Evolutionary conservation across 1,139 yeast species (phyloP).

Genomic region (Candida smagusa): DNA sequence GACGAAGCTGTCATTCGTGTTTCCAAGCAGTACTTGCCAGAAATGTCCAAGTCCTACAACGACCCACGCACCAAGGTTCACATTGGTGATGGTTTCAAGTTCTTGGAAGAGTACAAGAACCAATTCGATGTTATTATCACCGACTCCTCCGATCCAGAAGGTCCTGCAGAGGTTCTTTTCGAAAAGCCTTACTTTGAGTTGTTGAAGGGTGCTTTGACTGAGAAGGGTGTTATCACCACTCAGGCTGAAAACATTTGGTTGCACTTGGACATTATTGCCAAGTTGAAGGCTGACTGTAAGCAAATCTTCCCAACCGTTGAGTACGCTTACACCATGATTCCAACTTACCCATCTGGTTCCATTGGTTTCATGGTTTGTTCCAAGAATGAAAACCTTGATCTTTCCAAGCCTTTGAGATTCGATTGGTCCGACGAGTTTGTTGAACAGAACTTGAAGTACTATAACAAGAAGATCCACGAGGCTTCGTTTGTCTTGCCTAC

Average conservation of each 20-base stretch:
- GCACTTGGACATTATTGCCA: conserved; percentile 73
- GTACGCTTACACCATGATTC: conserved; percentile 84
- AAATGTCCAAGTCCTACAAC: conserved; percentile 73
- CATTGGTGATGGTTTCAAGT: conserved; percentile 91
- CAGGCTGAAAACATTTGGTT: conserved; percentile 93
- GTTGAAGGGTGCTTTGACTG: conserved; percentile 74
- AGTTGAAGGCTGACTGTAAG: conserved; percentile 70
- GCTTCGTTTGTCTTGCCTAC: conserved; percentile 87
- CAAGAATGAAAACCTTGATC: conserved; percentile 63
- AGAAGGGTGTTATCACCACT: conserved; percentile 84
- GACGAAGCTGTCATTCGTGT: conserved; percentile 86
- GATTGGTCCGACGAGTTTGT: conserved; percentile 63
- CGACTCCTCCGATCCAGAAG: conserved; percentile 95
- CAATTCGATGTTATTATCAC: conserved; percentile 89
- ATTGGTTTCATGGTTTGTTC: conserved; percentile 93
- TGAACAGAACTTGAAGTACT: conserved; percentile 65
- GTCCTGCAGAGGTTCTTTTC: conserved; percentile 89
- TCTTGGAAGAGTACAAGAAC: conserved; percentile 65
- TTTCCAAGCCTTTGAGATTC: conserved; percentile 64
- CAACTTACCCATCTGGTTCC: conserved; percentile 92
- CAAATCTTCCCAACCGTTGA: conserved; percentile 85
- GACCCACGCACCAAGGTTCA: conserved; percentile 82
- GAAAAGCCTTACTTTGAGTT: conserved; percentile 83
- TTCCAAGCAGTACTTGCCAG: conserved; percentile 79
- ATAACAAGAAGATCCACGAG: conserved; percentile 73